A percentile compares a stretch with the other conserved stretches of the same genome.
These are phyloP conservation scores for Limnanthes douglasii DNA, from an alignment of 345 rosid genomes.

Conservation along the genomic window DNA sequence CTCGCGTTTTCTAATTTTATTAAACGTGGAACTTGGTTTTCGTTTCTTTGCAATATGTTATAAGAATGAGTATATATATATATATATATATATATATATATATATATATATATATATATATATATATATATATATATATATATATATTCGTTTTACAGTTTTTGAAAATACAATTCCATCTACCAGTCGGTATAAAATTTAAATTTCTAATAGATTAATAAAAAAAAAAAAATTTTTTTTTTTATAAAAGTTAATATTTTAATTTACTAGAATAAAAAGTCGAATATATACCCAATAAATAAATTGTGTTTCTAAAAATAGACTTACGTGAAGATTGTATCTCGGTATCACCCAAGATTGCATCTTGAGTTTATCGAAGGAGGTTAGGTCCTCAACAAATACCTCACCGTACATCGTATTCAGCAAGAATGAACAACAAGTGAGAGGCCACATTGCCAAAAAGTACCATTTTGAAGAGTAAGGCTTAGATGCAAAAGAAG, in stretches of 20 bases:
- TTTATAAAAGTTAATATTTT: too few relatives aligned
- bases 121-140: too few relatives aligned
- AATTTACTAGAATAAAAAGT: too few relatives aligned
- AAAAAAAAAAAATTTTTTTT: background rate
- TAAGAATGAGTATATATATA: background rate
- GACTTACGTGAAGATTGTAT: conserved; percentile 21
- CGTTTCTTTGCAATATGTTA: too few relatives aligned
- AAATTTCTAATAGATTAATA: background rate
- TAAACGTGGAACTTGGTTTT: too few relatives aligned
- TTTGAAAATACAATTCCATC: too few relatives aligned
- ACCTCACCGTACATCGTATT: conserved; percentile 11
- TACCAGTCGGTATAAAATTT: background rate
- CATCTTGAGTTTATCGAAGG: conserved; percentile 13
- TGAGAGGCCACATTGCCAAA: conserved; percentile 24
- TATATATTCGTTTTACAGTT: too few relatives aligned
- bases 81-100: too few relatives aligned
- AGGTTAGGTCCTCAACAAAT: conserved; percentile 15
- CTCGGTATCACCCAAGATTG: conserved; percentile 24
- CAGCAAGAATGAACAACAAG: conserved; percentile 16
- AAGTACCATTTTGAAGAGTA: conserved; percentile 16
- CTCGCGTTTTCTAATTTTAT: too few relatives aligned
- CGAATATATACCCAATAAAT: too few relatives aligned
- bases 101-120: too few relatives aligned
- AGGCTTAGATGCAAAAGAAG: conserved; percentile 40
- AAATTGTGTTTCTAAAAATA: too few relatives aligned